Conservation (phyloP, 768 basidiomycete species). For the Neoboletus brunneissimus region DNA sequence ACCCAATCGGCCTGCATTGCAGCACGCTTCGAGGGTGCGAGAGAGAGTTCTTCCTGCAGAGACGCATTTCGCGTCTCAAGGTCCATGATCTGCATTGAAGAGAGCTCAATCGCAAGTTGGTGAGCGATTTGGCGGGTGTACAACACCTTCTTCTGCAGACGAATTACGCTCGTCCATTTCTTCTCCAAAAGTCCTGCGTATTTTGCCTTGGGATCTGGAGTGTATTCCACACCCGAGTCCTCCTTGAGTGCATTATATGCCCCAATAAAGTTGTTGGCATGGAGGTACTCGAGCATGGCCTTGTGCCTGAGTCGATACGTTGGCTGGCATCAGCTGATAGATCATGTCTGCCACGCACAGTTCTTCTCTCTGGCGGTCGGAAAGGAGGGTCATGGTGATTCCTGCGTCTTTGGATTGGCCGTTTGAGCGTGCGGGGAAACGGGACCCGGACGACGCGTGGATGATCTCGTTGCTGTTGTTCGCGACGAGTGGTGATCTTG, state of each 20-base stretch:
- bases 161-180: conserved; percentile 97
- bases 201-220: conserved; percentile 83
- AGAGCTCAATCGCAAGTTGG: conserved; percentile 5
- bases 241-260: conserved; percentile 60
- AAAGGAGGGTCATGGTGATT: conserved; percentile 40
- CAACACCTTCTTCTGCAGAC: conserved; percentile 88
- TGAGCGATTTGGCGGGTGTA: conserved; percentile 9
- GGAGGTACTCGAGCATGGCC: conserved; percentile 77
- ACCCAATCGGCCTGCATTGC: conserved; percentile 81
- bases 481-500: conserved; percentile 21
- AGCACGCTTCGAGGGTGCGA: conserved; percentile 49
- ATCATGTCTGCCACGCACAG: conserved; percentile 35
- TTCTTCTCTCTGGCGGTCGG: conserved; percentile 47
- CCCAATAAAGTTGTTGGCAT: conserved; percentile 59
- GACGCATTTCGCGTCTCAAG: conserved; percentile 82
- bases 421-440: background rate
- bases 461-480: conserved; percentile 11
- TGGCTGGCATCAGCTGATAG: conserved; percentile 1
- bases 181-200: conserved; percentile 88
- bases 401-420: conserved; percentile 4
- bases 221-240: conserved; percentile 58
- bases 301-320: conserved; percentile 55
- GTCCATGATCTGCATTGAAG: conserved; percentile 78
- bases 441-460: conserved; percentile 8
- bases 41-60: conserved; percentile 66